Evolutionary conservation across 1,139 yeast genomes (phyloP).

Genomic region (Blastobotrys illinoisensis): DNA sequence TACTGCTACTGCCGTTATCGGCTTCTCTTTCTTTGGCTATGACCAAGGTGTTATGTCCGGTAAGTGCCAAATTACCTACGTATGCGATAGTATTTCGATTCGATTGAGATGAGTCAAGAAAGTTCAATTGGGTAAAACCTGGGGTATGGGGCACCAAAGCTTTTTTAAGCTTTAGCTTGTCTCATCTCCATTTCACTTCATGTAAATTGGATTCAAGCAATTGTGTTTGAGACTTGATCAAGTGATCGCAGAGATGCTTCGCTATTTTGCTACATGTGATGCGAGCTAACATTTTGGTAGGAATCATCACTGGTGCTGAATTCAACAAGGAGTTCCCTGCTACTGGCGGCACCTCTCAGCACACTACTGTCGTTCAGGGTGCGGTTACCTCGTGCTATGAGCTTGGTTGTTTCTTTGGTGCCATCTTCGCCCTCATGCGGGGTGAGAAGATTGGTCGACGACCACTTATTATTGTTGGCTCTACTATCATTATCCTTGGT

Average conservation of each 20-base stretch:
- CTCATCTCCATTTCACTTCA: background rate
- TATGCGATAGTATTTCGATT: background rate
- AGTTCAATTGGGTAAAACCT: background rate
- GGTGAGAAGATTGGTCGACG: conserved; percentile 34
- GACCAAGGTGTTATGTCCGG: conserved; percentile 60
- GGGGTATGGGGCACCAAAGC: background rate
- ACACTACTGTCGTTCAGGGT: conserved; percentile 43
- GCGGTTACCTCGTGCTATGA: conserved; percentile 73
- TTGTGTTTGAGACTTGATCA: background rate
- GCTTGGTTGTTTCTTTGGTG: conserved; percentile 75
- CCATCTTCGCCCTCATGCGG: conserved; percentile 50
- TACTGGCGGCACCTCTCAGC: conserved; percentile 20
- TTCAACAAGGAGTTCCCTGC: conserved; percentile 55
- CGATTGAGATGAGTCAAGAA: background rate
- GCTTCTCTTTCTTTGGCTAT: conserved; percentile 70
- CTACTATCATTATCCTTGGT: conserved; percentile 51
- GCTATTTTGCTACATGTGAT: background rate
- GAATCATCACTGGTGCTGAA: conserved; percentile 41
- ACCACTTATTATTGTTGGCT: conserved; percentile 45
- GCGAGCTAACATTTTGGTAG: background rate
- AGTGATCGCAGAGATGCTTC: background rate
- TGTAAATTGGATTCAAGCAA: background rate
- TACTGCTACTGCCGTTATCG: conserved; percentile 52
- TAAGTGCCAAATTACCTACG: background rate
- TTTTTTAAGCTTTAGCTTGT: background rate